Conservation (phyloP, 805 yeast genomes). For the Ogataea neopini region DNA sequence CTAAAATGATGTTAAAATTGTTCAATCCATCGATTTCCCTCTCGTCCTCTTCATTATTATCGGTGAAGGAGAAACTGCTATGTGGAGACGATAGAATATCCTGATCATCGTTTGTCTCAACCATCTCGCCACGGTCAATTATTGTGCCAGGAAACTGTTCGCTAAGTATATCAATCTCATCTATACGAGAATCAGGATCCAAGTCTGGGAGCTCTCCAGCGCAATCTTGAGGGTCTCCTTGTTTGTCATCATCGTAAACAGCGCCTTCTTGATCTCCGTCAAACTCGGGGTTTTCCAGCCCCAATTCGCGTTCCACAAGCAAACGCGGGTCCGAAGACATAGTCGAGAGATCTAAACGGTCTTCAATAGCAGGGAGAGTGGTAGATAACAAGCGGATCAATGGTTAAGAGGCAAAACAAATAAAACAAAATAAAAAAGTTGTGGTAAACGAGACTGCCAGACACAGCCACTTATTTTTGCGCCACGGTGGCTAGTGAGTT, state of each 20-base stretch:
- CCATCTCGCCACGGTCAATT: conserved; percentile 34
- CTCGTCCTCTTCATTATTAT: conserved; percentile 28
- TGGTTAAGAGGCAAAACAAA: too few species aligned
- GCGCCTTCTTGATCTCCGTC: neutral
- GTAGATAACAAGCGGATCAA: too few species aligned
- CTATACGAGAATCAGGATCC: conserved; percentile 15
- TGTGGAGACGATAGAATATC: conserved; percentile 33
- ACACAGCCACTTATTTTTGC: neutral
- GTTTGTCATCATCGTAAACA: neutral
- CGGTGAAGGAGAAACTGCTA: conserved; percentile 30
- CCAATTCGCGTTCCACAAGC: conserved; percentile 3
- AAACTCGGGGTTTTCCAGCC: neutral
- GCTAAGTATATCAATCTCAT: conserved; percentile 20
- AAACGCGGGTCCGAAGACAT: neutral
- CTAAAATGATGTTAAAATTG: conserved; percentile 35
- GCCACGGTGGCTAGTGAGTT: neutral
- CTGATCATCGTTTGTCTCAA: conserved; percentile 33
- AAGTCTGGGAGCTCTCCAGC: neutral
- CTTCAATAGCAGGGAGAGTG: too few species aligned
- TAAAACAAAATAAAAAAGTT: neutral
- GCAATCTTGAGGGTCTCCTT: neutral
- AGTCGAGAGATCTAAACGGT: too few species aligned
- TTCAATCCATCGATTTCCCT: conserved; percentile 36
- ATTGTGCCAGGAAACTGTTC: conserved; percentile 32
- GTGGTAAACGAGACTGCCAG: neutral